Base-by-base conservation (phyloP, 2,329 filamentous ascomycete genomes). In the Verticillium albo-atrum region DNA sequence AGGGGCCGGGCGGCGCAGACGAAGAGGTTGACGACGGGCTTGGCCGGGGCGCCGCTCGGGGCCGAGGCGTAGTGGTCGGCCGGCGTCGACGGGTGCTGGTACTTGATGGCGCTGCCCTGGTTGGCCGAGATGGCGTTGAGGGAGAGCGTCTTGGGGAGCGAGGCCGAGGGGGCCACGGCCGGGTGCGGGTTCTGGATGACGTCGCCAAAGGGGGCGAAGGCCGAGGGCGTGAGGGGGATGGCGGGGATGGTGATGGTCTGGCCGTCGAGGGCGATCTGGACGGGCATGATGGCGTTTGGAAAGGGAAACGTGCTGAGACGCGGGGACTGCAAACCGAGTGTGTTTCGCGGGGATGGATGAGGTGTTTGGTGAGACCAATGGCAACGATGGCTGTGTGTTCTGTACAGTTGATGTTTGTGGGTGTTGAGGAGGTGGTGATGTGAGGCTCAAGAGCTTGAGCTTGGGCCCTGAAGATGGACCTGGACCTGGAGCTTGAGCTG, bases 71-170 rank as follows among this genome's bases (percentile, higher is more conserved):
- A 96, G 62, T 87, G 81, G 72, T 96, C 85, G 32, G 79, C 77
- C 66, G 94, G 81, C 51, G 83, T 81, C n/a, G 91, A 91, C 62
- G 96, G 87, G 69, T 91, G 83, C 62, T 88, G 83, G 74, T 95
- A 96, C 74, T 96, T 96, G 69, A 94, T 86, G 17, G 95, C 94
- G 25, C 88, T 89, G 68, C 91, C 91, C 78, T 98, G 93, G 79
- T 98, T 98, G 54, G 87, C 84, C 3, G 85, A 80, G 4, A 87
- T 77, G 58, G 83, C 77, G 63, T 79, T 77, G 58, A 42, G 57
- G 68, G 76, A 72, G 50, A 67, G 64, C 59, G 68, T 68, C 65
- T 74, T 72, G 51, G 75, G 77, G 56, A 83, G 78, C 61, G 68
- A 64, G 64, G 71, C 74, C 58, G 77, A 79, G 56, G 84, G 80